Evolutionary conservation across 2,329 filamentous ascomycete species (phyloP).

Genomic region (Raffaelea arxii): DNA sequence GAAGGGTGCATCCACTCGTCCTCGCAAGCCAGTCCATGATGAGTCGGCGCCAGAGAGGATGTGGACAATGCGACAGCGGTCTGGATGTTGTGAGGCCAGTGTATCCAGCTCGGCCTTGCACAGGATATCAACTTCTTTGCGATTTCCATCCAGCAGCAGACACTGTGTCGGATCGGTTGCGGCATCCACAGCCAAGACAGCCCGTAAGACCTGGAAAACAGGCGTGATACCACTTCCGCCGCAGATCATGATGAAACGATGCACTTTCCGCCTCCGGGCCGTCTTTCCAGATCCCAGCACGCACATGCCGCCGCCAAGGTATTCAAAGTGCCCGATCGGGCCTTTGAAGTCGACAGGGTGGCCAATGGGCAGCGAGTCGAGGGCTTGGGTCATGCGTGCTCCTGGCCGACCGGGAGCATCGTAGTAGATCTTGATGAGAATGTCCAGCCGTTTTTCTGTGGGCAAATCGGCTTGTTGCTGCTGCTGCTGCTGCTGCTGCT

Average conservation of each 20-base stretch:
- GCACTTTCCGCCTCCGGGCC: constrained; percentile 45
- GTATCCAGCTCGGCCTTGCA: constrained; percentile 63
- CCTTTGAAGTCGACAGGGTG: constrained; percentile 78
- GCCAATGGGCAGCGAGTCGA: constrained; percentile 64
- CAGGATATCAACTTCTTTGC: constrained; percentile 71
- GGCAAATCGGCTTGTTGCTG: constrained; percentile 23
- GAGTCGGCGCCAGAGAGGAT: constrained; percentile 55
- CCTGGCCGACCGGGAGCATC: constrained; percentile 47
- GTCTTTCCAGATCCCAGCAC: constrained; percentile 30
- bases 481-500: not conserved
- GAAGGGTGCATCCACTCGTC: constrained; percentile 55
- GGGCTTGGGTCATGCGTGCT: constrained; percentile 72
- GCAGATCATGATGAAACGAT: constrained; percentile 75
- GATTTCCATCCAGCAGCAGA: constrained; percentile 69
- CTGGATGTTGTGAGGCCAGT: constrained; percentile 40
- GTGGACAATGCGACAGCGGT: constrained; percentile 56
- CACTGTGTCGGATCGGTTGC: constrained; percentile 55
- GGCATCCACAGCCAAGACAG: constrained; percentile 60
- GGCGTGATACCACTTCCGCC: constrained; percentile 89
- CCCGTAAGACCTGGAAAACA: constrained; percentile 72
- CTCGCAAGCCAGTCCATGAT: constrained; percentile 58
- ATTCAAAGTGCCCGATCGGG: constrained; percentile 77
- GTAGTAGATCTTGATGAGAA: constrained; percentile 78
- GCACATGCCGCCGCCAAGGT: constrained; percentile 58
- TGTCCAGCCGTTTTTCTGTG: constrained; percentile 54